These are phyloP conservation scores for Cyberlindnera meyerae DNA, from an alignment of 805 yeast genomes.

Conservation along the genomic window DNA sequence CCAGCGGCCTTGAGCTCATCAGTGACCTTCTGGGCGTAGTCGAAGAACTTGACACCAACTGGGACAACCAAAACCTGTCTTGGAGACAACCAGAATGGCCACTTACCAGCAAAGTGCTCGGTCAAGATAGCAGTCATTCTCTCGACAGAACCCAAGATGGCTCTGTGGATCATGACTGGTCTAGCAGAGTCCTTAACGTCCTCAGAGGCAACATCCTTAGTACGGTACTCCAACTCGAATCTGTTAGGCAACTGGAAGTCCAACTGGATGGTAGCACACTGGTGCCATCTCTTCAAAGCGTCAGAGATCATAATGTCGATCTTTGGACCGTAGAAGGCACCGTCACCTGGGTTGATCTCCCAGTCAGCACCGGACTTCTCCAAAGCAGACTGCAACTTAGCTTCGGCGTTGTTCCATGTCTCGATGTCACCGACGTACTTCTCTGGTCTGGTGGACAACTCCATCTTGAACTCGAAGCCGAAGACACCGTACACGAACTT, in stretches of 20 bases:
- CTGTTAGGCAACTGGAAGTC: slow-evolving; percentile 97
- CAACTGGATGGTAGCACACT: slow-evolving; percentile 97
- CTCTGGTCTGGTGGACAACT: slow-evolving; percentile 95
- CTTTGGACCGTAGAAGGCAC: slow-evolving; percentile 95
- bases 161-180: slow-evolving; percentile 99
- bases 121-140: slow-evolving; percentile 98
- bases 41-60: slow-evolving; percentile 89
- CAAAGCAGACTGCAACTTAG: slow-evolving; percentile 75
- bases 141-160: slow-evolving; percentile 96
- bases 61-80: slow-evolving; percentile 96
- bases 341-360: slow-evolving; percentile 96
- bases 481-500: slow-evolving; percentile 82
- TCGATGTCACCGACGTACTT: slow-evolving; percentile 91
- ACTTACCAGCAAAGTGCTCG: slow-evolving; percentile 97
- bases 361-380: slow-evolving; percentile 83
- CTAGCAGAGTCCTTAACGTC: slow-evolving; percentile 57
- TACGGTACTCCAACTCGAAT: slow-evolving; percentile 84
- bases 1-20: slow-evolving; percentile 64
- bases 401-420: slow-evolving; percentile 92
- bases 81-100: slow-evolving; percentile 99
- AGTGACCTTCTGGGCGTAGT: slow-evolving; percentile 81
- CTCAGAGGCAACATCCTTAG: slow-evolving; percentile 46
- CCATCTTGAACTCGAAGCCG: slow-evolving; percentile 95
- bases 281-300: slow-evolving; percentile 95
- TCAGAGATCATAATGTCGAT: slow-evolving; percentile 95